phyloP scores from a whole-genome alignment of 2,329 filamentous ascomycete species.

The Hypomyces rosellus region DNA sequence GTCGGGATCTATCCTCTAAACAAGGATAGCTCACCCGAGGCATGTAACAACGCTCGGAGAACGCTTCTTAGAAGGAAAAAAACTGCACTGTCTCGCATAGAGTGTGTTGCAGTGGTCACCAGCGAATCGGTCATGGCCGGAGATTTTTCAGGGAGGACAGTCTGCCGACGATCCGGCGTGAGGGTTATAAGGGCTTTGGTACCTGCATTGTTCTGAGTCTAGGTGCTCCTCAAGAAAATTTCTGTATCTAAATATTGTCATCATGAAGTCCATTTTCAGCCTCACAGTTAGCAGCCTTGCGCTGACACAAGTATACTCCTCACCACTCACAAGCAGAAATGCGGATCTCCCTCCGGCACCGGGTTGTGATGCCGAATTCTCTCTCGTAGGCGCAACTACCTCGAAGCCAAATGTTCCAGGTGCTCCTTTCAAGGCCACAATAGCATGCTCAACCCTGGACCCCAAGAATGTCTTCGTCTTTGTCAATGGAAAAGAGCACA shows the following conservation, averaged over 20 bases:
- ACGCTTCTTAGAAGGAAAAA: too few species aligned
- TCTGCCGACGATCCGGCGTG: too few species aligned
- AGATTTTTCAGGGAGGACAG: too few species aligned
- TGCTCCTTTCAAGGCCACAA: slow-evolving; percentile 3
- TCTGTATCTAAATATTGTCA: not conserved
- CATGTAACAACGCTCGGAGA: too few species aligned
- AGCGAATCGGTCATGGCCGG: too few species aligned
- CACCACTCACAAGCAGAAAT: not conserved
- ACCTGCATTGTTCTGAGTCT: too few species aligned
- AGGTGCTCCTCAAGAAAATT: too few species aligned
- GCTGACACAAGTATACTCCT: not conserved
- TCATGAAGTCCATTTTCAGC: not conserved
- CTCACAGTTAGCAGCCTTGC: not conserved
- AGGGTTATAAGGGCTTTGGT: too few species aligned
- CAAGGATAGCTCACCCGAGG: too few species aligned
- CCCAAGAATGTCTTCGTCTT: slow-evolving; percentile 4
- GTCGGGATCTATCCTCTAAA: too few species aligned
- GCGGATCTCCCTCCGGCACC: slow-evolving; percentile 2
- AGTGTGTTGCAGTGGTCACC: too few species aligned
- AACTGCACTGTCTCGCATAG: too few species aligned
- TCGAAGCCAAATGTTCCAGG: not conserved
- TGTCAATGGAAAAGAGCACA: slow-evolving; percentile 6
- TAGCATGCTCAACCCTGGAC: slow-evolving; percentile 4
- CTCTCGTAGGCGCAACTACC: slow-evolving; percentile 4
- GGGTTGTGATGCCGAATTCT: slow-evolving; percentile 1